Base-by-base conservation (phyloP, 495 filamentous ascomycete species). In the Penicillium simplicissimum region DNA sequence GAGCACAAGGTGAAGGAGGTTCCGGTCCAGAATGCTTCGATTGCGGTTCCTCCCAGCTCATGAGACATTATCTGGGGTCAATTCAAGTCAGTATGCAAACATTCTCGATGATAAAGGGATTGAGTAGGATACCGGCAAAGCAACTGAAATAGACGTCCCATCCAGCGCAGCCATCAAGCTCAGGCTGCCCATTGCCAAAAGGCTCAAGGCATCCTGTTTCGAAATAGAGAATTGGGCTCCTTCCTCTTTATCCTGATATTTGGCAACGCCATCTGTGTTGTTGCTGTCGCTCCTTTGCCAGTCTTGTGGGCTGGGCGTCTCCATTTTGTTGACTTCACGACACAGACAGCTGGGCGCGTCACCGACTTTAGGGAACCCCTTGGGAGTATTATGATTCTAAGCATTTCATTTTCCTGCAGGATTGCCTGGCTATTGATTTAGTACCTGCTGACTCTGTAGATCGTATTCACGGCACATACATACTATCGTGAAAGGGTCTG, bases 141-240 rank as follows among this genome's bases (percentile, higher is more conserved):
- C 89, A 28, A 90, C 86, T n/a, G 84, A 86, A 21, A 91, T 75
- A 8, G 85, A 88, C 5, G 89, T 91, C 2, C 85, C 87, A 70
- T 92, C 89, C 25, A 92, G 73, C 17, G 88, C 87, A 4, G 83
- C 85, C 74, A 86, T 85, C 37, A 90, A 71, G 3, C 82, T 82
- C 49, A 90, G 74, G 17, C 84, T 74, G 14, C 78, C 76, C 40
- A 91, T 51, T 8, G 35, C 34, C 28, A 52, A 17, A 19, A 59
- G 35, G 0, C 23, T 37, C 47, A 59, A 55, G 14, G 5, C 17
- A 40, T 55, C 52, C 15, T 55, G 52, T 55, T 55, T 55, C 10
- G 52, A 15, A 37, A 55, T 55, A 2, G 52, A 55, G 33, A 55
- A 55, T 0, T 40, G 21, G 19, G 17, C 5, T 25, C 19, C 34